Base-by-base conservation (phyloP, 495 filamentous ascomycete species). In the Hypoxylon fragiforme region DNA sequence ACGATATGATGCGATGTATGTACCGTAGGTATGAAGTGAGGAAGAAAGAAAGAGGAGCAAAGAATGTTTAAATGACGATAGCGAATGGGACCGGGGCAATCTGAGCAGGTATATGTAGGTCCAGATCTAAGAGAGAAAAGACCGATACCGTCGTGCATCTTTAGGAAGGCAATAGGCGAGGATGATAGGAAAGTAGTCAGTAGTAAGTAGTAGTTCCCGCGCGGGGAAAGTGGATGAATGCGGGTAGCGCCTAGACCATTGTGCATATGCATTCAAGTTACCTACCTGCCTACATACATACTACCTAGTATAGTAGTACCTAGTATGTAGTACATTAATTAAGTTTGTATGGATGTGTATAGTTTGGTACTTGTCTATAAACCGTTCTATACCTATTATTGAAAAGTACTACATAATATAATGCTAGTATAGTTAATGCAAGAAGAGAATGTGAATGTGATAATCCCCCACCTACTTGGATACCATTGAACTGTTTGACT, bases 201-300 rank as follows among this genome's bases (percentile, higher is more conserved):
- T 34, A 34, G 31, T 18, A 54, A 34, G 51, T 46, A 15, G 45
- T 54, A 54, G 57, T 39, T 50, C 52, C 57, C 47, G 58, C 58
- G 58, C 58, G 58, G 58, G 58, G 58, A 62, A 55, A 55, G 58
- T 62, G 58, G 58, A 43, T 42, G 41, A 38, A 24, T 48, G 52
- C 58, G 51, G 58, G 58, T 62, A 56, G 24, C 20, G 52, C 38
- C 47, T 52, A 44, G 51, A 34, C 45, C 20, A 44, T 42, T 50
- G 32, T 60, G 50, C 50, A 54, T 54, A 49, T 36, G 31, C 7
- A 3, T 3, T 12, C 12, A 14, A 4, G 39, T 44, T 48, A 49
- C 37, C 38, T 45, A 50, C 15, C 28, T 42, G 51, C 30, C 31
- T 50, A 53, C 38, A 15, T 32, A 13, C 22, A 38, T 54, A 60